These are phyloP conservation scores for Candida labiduridarum DNA, from an alignment of 1,139 yeast species.

Conservation along the genomic window DNA sequence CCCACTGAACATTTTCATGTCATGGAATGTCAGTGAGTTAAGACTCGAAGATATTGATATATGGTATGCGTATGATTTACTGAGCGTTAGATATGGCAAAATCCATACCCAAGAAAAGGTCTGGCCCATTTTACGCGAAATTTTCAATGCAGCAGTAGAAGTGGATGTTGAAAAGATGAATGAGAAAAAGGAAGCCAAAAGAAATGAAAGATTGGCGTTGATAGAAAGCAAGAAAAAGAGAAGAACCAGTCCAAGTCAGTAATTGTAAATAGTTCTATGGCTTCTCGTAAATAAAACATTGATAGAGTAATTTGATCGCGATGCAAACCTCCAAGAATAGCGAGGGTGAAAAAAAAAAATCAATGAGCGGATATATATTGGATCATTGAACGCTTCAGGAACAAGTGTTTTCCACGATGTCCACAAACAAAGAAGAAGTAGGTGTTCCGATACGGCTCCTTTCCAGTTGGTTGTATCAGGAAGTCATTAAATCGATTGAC, in stretches of 20 bases:
- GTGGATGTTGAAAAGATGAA: constrained; percentile 24
- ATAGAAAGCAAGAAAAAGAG: constrained; percentile 17
- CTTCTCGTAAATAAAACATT: background rate
- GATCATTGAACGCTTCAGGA: too few relatives aligned
- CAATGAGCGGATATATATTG: background rate
- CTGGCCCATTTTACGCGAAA: constrained; percentile 12
- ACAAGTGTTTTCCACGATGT: background rate
- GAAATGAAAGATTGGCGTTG: constrained; percentile 31
- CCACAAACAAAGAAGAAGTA: background rate
- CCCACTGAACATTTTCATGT: constrained; percentile 30
- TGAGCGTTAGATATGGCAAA: constrained; percentile 31
- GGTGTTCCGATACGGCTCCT: constrained; percentile 25
- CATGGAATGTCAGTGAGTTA: constrained; percentile 14
- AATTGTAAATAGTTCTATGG: background rate
- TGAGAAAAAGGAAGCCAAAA: constrained; percentile 40
- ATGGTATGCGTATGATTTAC: constrained; percentile 46
- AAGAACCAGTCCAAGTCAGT: constrained; percentile 3
- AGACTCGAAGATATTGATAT: constrained; percentile 32
- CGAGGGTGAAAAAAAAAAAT: too few relatives aligned
- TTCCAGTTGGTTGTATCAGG: constrained; percentile 25
- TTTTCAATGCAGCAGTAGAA: constrained; percentile 10
- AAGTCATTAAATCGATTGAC: constrained; percentile 13
- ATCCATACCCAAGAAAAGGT: constrained; percentile 14
- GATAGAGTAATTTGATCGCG: too few relatives aligned
- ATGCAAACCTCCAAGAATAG: too few relatives aligned